Conservation (phyloP, 495 filamentous ascomycete genomes). For the Hypoxylon perforatum region DNA sequence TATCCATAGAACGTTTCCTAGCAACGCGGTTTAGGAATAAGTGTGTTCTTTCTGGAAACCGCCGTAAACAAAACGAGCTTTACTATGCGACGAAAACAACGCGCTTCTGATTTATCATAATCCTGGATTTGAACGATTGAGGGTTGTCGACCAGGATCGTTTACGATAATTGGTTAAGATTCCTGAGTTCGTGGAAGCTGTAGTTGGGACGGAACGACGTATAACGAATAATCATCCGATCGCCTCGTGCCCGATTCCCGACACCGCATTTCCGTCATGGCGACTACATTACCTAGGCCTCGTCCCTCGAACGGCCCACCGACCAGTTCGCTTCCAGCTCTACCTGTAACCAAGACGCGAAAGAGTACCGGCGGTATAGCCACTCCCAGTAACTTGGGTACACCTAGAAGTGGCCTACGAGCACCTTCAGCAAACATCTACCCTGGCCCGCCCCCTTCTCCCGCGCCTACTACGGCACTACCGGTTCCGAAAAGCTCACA, state of each 20-base stretch:
- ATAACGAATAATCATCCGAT: constrained; percentile 8
- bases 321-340: constrained; percentile 71
- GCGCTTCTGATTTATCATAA: constrained; percentile 29
- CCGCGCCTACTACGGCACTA: constrained; percentile 62
- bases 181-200: constrained; percentile 7
- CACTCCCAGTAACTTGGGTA: constrained; percentile 57
- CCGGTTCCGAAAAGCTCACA: constrained; percentile 62
- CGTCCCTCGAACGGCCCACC: constrained; percentile 72
- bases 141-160: constrained; percentile 17
- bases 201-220: constrained; percentile 19
- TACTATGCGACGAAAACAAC: constrained; percentile 36
- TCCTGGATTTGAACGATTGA: constrained; percentile 21
- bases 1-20: constrained; percentile 1
- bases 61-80: constrained; percentile 11
- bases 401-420: constrained; percentile 68
- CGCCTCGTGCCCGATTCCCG: constrained; percentile 22
- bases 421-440: constrained; percentile 67
- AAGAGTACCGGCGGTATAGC: constrained; percentile 66
- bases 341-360: constrained; percentile 76
- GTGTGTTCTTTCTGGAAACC: neutral
- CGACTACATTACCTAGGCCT: constrained; percentile 72
- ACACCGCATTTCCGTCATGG: constrained; percentile 55
- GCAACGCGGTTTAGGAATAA: constrained; percentile 5
- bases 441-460: constrained; percentile 51
- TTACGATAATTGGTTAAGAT: constrained; percentile 16